A percentile compares a stretch with the other conserved stretches of the same genome.
Evolutionary conservation across 2,329 filamentous ascomycete species (phyloP).

Genomic region (Ascochyta koolunga): DNA sequence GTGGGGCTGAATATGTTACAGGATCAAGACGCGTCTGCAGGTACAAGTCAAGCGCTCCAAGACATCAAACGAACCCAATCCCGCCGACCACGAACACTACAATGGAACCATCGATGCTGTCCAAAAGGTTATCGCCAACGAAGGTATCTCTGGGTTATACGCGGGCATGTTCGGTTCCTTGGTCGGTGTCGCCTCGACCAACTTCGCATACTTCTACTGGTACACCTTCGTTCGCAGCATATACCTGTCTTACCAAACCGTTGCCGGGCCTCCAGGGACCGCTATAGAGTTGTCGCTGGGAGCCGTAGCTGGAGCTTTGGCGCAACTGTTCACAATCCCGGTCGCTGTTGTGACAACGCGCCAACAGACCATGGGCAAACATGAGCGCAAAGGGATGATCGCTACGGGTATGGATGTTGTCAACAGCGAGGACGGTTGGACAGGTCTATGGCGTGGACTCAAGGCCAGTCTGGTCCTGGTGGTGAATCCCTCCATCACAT

Average conservation of each 20-base stretch:
- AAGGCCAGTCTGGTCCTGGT: constrained; percentile 96
- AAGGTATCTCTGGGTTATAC: constrained; percentile 84
- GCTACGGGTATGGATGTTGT: constrained; percentile 90
- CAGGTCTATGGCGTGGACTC: constrained; percentile 89
- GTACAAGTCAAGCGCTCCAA: constrained; percentile 78
- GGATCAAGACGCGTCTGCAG: constrained; percentile 94
- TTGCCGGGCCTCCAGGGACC: constrained; percentile 73
- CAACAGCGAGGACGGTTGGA: constrained; percentile 85
- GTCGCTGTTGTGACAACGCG: constrained; percentile 94
- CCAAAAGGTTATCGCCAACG: constrained; percentile 77
- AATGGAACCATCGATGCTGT: constrained; percentile 87
- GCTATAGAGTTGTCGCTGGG: constrained; percentile 83
- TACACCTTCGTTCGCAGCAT: constrained; percentile 86
- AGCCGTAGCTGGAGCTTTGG: constrained; percentile 85
- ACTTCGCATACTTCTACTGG: constrained; percentile 99
- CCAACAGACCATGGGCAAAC: constrained; percentile 89
- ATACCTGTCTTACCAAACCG: constrained; percentile 68
- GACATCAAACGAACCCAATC: constrained; percentile 45
- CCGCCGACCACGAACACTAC: constrained; percentile 73
- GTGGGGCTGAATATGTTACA: constrained; percentile 48
- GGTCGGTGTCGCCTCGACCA: constrained; percentile 92
- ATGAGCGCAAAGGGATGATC: constrained; percentile 82
- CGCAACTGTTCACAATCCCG: constrained; percentile 95
- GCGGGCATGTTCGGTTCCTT: constrained; percentile 85
- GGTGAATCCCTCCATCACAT: constrained; percentile 96